Evolutionary conservation across 257 asterid genomes (phyloP), one percentile per base, ranked within the genome.

Genomic region (Nicotiana tabacum): DNA sequence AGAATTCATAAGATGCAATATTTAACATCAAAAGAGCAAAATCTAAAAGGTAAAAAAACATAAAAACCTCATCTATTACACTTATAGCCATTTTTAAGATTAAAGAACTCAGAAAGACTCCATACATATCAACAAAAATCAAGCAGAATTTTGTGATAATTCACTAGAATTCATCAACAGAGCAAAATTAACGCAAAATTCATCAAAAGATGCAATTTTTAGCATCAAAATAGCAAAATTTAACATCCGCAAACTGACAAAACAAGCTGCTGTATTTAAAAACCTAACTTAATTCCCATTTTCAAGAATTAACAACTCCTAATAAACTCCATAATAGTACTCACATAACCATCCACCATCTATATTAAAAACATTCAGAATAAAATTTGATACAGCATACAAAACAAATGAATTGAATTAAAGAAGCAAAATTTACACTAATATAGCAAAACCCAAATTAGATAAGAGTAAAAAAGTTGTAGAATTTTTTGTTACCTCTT

Each of bases 401-500:
- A 35, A 78, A 79, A 0, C 57, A 39, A 79, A 60, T 13, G 57
- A 43, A 79, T 37, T 27, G 15, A 79, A 21, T n/a, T 46, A 43
- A 53, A 81, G 60, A 70, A 33, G 27, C 43, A 11, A 35, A 5
- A 72, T 70, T 29, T 21, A 66, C 4, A 83, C 12, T 16, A 35
- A 0, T n/a, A 60, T 13, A 27, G 24, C 13, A 57, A 61, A 78
- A 78, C 61, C 17, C 17, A 76, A 57, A 48, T 33, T 33, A 58
- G 9, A 27, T n/a, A 33, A 66, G 81, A 46, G 78, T 24, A 60
- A 55, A 48, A 56, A 80, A 76, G 60, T 17, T 67, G 16, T 82
- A 70, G 29, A 24, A 13, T 17, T 15, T 16, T 43, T n/a, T 68
- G 27, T 18, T 87, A 92, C 97, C 98, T 92, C 98, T 90, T 89